Base-by-base conservation (phyloP, 768 basidiomycete genomes). In the Panaeolus cyanescens region DNA sequence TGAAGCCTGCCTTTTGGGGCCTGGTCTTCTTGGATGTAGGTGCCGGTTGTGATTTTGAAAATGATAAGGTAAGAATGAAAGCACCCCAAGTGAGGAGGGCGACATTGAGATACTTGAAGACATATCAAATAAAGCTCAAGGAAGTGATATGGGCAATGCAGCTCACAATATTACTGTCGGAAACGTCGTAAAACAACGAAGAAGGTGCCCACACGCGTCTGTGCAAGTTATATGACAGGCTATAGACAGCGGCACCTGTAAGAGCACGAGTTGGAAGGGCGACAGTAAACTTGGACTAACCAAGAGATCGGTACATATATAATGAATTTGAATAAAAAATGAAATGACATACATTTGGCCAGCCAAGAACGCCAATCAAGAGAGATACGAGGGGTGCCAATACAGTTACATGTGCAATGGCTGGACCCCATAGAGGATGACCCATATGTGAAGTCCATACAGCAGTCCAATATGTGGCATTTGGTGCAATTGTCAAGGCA, bases 401-500 rank as follows among this genome's bases (percentile, higher is more conserved):
- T 12, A 88, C 83, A 30, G 70, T 55, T 8, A 75, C 67, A 73
- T 93, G 91, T 2, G 88, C 83, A 5, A 83, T 63, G 15, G 84
- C 77, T 10, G 91, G 82, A 0, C 91, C 91, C 66, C 79, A 72
- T 13, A 86, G 60, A 13, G 86, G 81, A 63, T 83, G 78, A 25
- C 75, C 76, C 65, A 74, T 71, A 64, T 87, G 81, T 31, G 85
- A 82, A 9, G 88, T 86, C 74, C 79, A 82, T 22, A 83, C 81
- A 32, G 86, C 83, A 20, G 84, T 74, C 84, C 85, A 91, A 66
- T 91, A 90, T 5, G 85, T 84, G n/a, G 85, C 79, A 65, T 84
- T 82, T 1, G 92, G 88, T 30, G 85, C 78, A 54, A 76, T 59
- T 54, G 80, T 75, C 33, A 85, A 70, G 30, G 79, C 68, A 8